Conservation (phyloP, 805 yeast species). For the Danielozyma ontarioensis region DNA sequence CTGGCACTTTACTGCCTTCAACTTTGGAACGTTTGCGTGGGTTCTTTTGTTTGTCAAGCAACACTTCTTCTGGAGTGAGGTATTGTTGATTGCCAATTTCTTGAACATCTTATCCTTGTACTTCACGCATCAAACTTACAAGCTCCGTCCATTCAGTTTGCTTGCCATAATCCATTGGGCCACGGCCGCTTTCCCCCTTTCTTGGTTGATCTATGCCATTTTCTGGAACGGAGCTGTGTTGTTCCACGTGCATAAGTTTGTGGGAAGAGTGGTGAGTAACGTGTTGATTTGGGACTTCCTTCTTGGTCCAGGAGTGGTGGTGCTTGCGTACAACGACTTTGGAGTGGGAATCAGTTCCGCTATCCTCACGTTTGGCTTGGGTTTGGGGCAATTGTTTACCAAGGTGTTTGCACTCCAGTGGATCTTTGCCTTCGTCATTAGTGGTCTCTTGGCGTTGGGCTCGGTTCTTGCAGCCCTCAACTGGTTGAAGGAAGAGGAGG, state of each 20-base stretch:
- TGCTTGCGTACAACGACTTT: conserved; percentile 65
- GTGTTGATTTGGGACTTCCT: conserved; percentile 74
- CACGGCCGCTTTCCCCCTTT: conserved; percentile 61
- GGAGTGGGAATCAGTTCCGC: conserved; percentile 58
- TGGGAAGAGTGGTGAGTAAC: conserved; percentile 67
- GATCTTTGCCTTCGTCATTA: conserved; percentile 72
- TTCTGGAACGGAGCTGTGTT: conserved; percentile 86
- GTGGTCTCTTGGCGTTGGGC: conserved; percentile 50
- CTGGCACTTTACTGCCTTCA: conserved; percentile 60
- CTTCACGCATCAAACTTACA: conserved; percentile 55
- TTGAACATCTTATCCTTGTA: conserved; percentile 53
- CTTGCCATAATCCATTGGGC: conserved; percentile 63
- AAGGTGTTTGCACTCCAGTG: conserved; percentile 77
- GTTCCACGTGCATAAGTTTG: conserved; percentile 54
- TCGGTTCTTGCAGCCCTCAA: conserved; percentile 43
- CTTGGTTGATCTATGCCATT: conserved; percentile 68
- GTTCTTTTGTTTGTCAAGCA: conserved; percentile 51
- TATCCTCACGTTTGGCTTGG: conserved; percentile 59
- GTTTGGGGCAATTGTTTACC: conserved; percentile 63
- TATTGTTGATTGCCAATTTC: conserved; percentile 55
- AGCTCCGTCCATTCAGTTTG: conserved; percentile 44
- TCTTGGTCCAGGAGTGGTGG: conserved; percentile 53
- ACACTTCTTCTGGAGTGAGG: conserved; percentile 54
- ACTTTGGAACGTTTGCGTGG: conserved; percentile 61
- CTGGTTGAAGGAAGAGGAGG: conserved; percentile 14